Percentiles rank a stretch among this genome's conserved stretches.
Evolutionary conservation across 2,329 filamentous ascomycete species (phyloP).

Genomic region (Neonectria neomacrospora): DNA sequence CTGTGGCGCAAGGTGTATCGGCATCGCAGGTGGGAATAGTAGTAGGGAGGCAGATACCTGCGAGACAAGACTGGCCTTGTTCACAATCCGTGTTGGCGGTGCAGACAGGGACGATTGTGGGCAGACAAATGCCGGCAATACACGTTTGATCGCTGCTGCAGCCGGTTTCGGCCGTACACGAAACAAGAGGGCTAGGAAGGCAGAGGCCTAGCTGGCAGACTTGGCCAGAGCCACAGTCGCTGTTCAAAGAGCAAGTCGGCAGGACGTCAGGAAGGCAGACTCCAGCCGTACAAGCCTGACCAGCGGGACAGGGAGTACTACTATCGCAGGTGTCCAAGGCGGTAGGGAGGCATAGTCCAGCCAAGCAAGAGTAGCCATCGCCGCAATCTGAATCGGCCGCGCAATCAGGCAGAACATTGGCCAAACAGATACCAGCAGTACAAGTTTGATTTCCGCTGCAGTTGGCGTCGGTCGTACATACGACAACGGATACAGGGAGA

Average conservation of each 20-base stretch:
- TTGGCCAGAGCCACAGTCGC: neutral
- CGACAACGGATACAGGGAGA: neutral
- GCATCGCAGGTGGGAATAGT: neutral
- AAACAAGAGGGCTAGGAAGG: neutral
- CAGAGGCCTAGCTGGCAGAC: neutral
- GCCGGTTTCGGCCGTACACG: neutral
- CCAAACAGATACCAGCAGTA: conserved; percentile 2
- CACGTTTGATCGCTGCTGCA: neutral
- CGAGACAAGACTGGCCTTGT: neutral
- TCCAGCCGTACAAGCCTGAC: neutral
- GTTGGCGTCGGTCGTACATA: neutral
- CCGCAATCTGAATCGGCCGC: neutral
- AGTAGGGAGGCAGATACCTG: conserved; percentile 6
- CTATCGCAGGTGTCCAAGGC: neutral
- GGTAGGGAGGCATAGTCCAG: neutral
- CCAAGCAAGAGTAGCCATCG: neutral
- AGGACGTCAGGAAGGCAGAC: neutral
- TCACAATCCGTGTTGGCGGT: conserved; percentile 5
- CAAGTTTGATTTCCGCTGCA: conserved; percentile 5
- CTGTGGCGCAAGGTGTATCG: neutral
- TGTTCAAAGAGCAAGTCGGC: neutral
- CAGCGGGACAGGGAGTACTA: neutral
- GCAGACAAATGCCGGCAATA: neutral
- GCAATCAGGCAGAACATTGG: neutral
- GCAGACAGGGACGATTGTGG: neutral